Evolutionary conservation across 2,329 filamentous ascomycete genomes (phyloP), one percentile per base, ranked within the genome.

Genomic region (Cordyceps cicadae): DNA sequence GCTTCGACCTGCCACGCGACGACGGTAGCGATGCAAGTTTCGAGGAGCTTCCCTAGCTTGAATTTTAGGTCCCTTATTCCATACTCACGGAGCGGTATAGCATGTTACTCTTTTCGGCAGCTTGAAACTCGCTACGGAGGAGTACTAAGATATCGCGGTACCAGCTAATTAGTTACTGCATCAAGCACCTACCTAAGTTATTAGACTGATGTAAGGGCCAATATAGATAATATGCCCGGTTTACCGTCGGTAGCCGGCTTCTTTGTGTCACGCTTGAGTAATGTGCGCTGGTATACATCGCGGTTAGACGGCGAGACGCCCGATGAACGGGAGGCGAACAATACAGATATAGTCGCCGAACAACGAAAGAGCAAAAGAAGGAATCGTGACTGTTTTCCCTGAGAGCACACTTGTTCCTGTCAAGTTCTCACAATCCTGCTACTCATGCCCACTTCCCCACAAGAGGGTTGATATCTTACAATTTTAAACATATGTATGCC

Each of bases 1-100:
- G 32, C 55, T 58, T 50, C 34, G 34, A 34, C 32, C 17, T 59
- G 48, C 56, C 37, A 59, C 48, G 56, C 48, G 56, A 59, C 48
- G 26, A 45, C 46, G 15, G 37, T 19, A 2, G 7, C 50, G 48
- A 57, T 29, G 56, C 48, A 29, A 51, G 19, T 52, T 21, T n/a
- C 19, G 54, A 57, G 54, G n/a, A 19, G 14, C 29, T 32, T 45
- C 24, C 29, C 26, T 21, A 59, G 48, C 48, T 45, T 12, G 32
- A 45, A 5, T 26, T 24, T n/a, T 43, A n/a, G 37, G 19, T 19
- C 24, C 15, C 15, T 41, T 39, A 21, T 37, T 21, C 24, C 48
- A 59, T 24, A 59, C 37, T 58, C 7, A 32, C 55, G 19, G 7
- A 21, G 26, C 29, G 45, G 29, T 49, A 17, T 29, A 37, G 15